These are phyloP conservation scores for Microglena sp. DNA, from an alignment of 139 green algal species.

Conservation along the genomic window DNA sequence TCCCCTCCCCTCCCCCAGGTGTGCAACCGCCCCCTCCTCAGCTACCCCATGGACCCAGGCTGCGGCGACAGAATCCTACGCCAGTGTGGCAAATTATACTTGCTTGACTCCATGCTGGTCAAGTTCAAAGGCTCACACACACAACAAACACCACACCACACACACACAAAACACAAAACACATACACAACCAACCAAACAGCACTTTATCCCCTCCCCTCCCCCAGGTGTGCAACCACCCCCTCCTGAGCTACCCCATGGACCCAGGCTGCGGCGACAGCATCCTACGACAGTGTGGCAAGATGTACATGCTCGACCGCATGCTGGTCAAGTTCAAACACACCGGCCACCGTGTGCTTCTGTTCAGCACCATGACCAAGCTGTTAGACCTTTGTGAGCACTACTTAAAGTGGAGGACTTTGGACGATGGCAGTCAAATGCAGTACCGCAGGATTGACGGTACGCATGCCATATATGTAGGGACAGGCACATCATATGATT, in stretches of 20 bases:
- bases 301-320: constrained; percentile 75
- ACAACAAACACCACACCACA: too few relatives aligned
- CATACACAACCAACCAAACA: too few relatives aligned
- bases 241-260: constrained; percentile 70
- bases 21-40: constrained; percentile 93
- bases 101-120: constrained; percentile 85
- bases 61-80: constrained; percentile 42
- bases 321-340: constrained; percentile 79
- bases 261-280: constrained; percentile 20
- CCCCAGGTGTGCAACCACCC: constrained; percentile 94
- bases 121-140: too few relatives aligned
- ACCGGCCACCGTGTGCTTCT: constrained; percentile 65
- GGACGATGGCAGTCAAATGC: constrained; percentile 14
- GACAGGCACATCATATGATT: too few relatives aligned
- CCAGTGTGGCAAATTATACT: constrained; percentile 83
- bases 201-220: too few relatives aligned
- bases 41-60: constrained; percentile 55
- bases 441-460: too few relatives aligned
- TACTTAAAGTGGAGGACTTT: constrained; percentile 59
- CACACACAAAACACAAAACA: too few relatives aligned
- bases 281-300: constrained; percentile 83
- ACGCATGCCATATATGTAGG: too few relatives aligned
- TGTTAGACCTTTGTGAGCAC: constrained; percentile 66
- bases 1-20: too few relatives aligned
- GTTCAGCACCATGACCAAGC: constrained; percentile 72